Percentiles rank a stretch among this genome's conserved stretches.
Evolutionary conservation across 2,329 filamentous ascomycete genomes (phyloP).

Genomic region (Neofusicoccum kwambonambiense): DNA sequence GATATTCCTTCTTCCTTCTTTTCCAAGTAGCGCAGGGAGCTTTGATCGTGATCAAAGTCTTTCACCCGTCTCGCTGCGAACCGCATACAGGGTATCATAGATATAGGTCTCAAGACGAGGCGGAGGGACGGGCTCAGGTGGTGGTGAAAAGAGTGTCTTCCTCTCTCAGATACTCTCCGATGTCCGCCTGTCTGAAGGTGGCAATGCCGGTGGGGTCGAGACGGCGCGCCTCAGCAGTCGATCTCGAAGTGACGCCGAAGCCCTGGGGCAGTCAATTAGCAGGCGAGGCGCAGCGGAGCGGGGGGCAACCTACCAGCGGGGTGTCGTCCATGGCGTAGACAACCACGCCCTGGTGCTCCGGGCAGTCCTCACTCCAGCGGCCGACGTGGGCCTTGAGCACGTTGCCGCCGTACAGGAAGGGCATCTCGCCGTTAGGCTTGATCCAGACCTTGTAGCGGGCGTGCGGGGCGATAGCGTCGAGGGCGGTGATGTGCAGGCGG

Average conservation of each 20-base stretch:
- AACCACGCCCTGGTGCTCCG: slow-evolving; percentile 88
- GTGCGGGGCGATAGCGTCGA: slow-evolving; percentile 85
- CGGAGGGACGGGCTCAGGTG: not conserved
- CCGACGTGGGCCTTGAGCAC: slow-evolving; percentile 80
- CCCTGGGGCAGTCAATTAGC: slow-evolving; percentile 54
- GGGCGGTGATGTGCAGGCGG: slow-evolving; percentile 85
- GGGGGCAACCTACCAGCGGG: slow-evolving; percentile 54
- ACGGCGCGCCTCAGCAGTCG: slow-evolving; percentile 76
- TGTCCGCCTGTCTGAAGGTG: slow-evolving; percentile 88
- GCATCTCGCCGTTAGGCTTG: slow-evolving; percentile 94
- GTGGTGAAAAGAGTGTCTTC: slow-evolving; percentile 65
- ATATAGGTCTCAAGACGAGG: not conserved
- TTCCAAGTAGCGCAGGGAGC: not conserved
- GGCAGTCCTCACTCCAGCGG: slow-evolving; percentile 85
- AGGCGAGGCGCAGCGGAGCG: too few relatives aligned
- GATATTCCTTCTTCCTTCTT: not conserved
- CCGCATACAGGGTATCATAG: not conserved
- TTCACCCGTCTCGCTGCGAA: not conserved
- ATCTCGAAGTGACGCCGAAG: slow-evolving; percentile 88
- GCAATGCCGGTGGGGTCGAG: slow-evolving; percentile 88
- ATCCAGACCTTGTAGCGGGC: slow-evolving; percentile 97
- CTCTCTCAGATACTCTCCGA: slow-evolving; percentile 91
- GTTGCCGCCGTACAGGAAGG: slow-evolving; percentile 92
- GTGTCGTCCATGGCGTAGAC: slow-evolving; percentile 91
- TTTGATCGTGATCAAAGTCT: too few relatives aligned